Base-by-base conservation (phyloP, 352 stramenopile species). In the Phytophthora pistaciae region DNA sequence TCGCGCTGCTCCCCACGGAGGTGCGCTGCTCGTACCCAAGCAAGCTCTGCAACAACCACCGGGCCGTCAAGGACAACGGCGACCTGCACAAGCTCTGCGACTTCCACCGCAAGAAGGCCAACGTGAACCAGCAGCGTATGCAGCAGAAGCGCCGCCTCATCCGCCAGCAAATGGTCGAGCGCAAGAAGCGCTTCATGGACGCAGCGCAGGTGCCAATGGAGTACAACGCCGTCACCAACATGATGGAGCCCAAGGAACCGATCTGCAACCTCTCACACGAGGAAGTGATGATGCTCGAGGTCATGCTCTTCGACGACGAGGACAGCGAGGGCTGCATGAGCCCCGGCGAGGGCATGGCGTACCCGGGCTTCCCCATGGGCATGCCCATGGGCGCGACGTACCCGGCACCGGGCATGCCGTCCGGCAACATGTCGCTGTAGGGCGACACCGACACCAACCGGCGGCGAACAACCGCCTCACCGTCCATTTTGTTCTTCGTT, bases 31-130 rank as follows among this genome's bases (percentile, higher is more conserved):
- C 83, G 29, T 94, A 94, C 66, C 84, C 83, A 20, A 91, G 84
- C 74, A 91, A 89, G 56, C 74, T 78, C 29, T 94, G 87, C 78
- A 81, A 85, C 56, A 89, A 83, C 68, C 60, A 77, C 42, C 87
- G 87, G 3, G 87, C 78, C 10, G 69, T 92, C 21, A 95, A 95
- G 64, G 79, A 90, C 62, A 88, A 92, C 62, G 87, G 87, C 0
- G 80, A 89, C 25, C 60, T 92, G 27, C 87, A 95, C 70, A 90
- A 86, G 50, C 83, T 95, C 52, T 95, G 87, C 68, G 83, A 92
- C 40, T 83, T 82, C 38, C 87, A 94, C 61, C 85, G 87, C 29
- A 78, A 79, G 56, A 85, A 84, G 25, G 87, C 87, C 67, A 94
- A 94, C 65, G 78, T 88, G 60, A 88, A 89, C 61, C 87, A 94